Base-by-base conservation (phyloP, 805 yeast species). In the Lipomyces yamanashiensis region DNA sequence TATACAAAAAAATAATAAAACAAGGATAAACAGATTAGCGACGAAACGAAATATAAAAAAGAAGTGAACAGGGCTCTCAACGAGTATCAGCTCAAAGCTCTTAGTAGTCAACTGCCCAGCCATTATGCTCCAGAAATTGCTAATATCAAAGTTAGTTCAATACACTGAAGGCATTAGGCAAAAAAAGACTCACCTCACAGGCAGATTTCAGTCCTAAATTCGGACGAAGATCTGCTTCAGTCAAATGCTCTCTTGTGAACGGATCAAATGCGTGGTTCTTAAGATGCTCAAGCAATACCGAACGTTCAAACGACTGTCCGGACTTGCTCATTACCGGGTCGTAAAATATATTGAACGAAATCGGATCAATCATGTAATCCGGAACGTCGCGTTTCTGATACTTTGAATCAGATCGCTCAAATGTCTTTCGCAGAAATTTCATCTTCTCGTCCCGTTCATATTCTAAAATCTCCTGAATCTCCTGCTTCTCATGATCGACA, bases 281-380 rank as follows among this genome's bases (percentile, higher is more conserved):
- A 60, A 80, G 67, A 70, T 79, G 80, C 61, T 76, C 75, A 45
- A 78, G 63, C 45, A 77, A 68, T 73, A 76, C 74, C 2, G 80
- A 64, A 54, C 76, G 73, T 63, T 81, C 83, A 61, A 77, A 81
- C 0, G 82, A 73, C 28, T 77, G 76, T 2, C 83, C 83, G 15
- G 80, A 73, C 9, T 80, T 80, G 6, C 80, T 74, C n/a, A 81
- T 71, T 6, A 81, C 83, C 0, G 83, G 84, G 43, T 80, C 72
- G 49, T 66, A 67, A 63, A 79, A 78, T 39, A 79, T 54, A 47
- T 74, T 73, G 70, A 79, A 78, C n/a, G 80, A 75, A 8, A 80
- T 76, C 3, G 81, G 81, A 62, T 78, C 82, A 3, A 77, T 58
- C 23, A 79, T 62, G 58, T 74, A 71, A 21, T 77, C 81, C 1